A percentile compares a stretch with the other conserved stretches of the same genome.
phyloP scores from a whole-genome alignment of 2,329 filamentous ascomycete genomes.

The Grosmannia clavigera region DNA sequence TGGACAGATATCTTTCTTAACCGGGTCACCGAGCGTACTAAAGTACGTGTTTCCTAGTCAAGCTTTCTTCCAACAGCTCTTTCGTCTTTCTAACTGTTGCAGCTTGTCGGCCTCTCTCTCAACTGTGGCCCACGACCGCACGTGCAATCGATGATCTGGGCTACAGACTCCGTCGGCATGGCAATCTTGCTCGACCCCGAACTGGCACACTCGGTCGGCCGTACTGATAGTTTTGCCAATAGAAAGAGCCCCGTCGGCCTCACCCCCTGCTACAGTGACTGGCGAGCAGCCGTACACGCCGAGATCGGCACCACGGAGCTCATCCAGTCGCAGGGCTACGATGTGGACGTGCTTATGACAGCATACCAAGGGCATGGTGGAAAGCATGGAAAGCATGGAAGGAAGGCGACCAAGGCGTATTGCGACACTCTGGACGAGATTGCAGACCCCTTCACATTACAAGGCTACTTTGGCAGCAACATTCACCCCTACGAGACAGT shows the following conservation, averaged over 20 bases:
- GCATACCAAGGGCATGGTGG: conserved; percentile 14
- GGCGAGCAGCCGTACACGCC: conserved; percentile 17
- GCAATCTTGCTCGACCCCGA: conserved; percentile 21
- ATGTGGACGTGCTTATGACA: conserved; percentile 22
- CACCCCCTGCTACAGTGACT: conserved; percentile 17
- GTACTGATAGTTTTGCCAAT: conserved; percentile 14
- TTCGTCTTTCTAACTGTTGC: neutral
- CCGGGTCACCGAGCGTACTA: conserved; percentile 18
- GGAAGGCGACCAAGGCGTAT: neutral
- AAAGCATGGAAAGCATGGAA: neutral
- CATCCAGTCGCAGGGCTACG: conserved; percentile 19
- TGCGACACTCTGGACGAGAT: conserved; percentile 17
- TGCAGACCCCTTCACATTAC: conserved; percentile 13
- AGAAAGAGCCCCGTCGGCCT: conserved; percentile 17
- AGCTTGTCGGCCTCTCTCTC: conserved; percentile 23
- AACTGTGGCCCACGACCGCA: conserved; percentile 23
- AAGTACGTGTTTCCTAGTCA: conserved; percentile 7
- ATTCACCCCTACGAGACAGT: conserved; percentile 26
- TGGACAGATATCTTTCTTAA: conserved; percentile 24
- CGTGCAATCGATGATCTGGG: conserved; percentile 25
- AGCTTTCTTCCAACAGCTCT: neutral
- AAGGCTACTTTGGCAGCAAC: conserved; percentile 21
- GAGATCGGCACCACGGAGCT: conserved; percentile 21
- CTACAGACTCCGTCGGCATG: conserved; percentile 25
- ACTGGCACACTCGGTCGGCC: conserved; percentile 6